These are phyloP conservation scores for Cyclotella kingstonii DNA, from an alignment of 108 stramenopile genomes.

Conservation along the genomic window DNA sequence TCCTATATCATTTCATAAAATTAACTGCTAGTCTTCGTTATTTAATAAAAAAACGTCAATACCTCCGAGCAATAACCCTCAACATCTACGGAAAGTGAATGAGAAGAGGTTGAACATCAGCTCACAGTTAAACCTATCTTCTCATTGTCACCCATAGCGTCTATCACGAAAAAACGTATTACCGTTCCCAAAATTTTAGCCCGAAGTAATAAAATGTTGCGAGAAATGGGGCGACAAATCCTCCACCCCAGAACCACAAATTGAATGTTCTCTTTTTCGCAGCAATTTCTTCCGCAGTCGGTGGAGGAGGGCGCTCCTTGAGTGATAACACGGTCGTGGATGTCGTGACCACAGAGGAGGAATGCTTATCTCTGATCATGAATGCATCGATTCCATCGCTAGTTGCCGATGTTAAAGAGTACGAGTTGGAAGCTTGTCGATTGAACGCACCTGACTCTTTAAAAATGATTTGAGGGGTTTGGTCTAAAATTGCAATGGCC, in stretches of 20 bases:
- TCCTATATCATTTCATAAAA: too few relatives aligned
- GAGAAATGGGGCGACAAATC: constrained; percentile 84
- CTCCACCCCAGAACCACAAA: constrained; percentile 83
- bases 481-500: constrained; percentile 16
- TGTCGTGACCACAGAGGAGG: constrained; percentile 25
- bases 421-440: constrained; percentile 9
- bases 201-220: constrained; percentile 86
- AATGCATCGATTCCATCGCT: constrained; percentile 22
- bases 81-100: too few relatives aligned
- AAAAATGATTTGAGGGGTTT: constrained; percentile 11
- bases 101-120: too few relatives aligned
- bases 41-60: too few relatives aligned
- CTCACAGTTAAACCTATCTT: too few relatives aligned
- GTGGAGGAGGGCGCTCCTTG: constrained; percentile 73
- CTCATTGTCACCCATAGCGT: too few relatives aligned
- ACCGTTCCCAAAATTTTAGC: constrained; percentile 84
- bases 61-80: too few relatives aligned
- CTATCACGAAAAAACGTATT: too few relatives aligned
- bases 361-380: constrained; percentile 9
- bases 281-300: constrained; percentile 77
- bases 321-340: constrained; percentile 51
- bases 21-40: too few relatives aligned
- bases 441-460: neutral
- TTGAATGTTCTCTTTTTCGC: constrained; percentile 84
- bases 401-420: constrained; percentile 17